Evolutionary conservation across 345 rosid species (phyloP), one percentile per base, ranked within the genome.

Genomic region (Linum lewisii): DNA sequence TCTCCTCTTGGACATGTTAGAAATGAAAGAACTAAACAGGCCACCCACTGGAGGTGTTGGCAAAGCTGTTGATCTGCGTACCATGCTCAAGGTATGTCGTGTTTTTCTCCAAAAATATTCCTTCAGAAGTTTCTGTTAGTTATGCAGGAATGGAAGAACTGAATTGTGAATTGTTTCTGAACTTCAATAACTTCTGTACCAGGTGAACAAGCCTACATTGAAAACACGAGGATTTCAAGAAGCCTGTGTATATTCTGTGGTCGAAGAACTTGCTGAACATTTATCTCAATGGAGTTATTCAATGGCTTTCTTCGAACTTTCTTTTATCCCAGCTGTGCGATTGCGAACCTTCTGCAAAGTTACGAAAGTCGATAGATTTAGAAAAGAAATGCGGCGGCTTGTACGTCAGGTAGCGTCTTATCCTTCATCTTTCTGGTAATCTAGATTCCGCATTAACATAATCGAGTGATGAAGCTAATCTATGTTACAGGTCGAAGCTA

Each of bases 141-240:
- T 56, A 23, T 21, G 18, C 19, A 18, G 2, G 11, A 29, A 14
- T 26, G 59, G 36, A 7, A 23, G 25, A 23, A 24, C 32, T 23
- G 34, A 13, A 14, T 25, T 24, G 26, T 14, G 51, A n/a, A 38
- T 4, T 53, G 24, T 47, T 58, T 58, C n/a, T 54, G 54, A 67
- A 32, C 61, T 23, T 56, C 16, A 54, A 49, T 53, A 29, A 21
- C 15, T 64, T 52, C 56, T 19, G 54, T 67, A 42, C 20, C 66
- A 91, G 98, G 91, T 86, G 57, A 84, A 78, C 79, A 93, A 90
- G 74, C 86, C 81, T 29, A 74, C 79, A 14, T 68, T 93, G 76
- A 93, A 85, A 84, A 93, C 96, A 6, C 77, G 97, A 68, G 81
- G 88, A 25, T 93, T 89, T 74, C 99, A 93, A 76, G 97, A 93